Evolutionary conservation across 768 basidiomycete genomes (phyloP).

Genomic region (Wakefieldia striispora): DNA sequence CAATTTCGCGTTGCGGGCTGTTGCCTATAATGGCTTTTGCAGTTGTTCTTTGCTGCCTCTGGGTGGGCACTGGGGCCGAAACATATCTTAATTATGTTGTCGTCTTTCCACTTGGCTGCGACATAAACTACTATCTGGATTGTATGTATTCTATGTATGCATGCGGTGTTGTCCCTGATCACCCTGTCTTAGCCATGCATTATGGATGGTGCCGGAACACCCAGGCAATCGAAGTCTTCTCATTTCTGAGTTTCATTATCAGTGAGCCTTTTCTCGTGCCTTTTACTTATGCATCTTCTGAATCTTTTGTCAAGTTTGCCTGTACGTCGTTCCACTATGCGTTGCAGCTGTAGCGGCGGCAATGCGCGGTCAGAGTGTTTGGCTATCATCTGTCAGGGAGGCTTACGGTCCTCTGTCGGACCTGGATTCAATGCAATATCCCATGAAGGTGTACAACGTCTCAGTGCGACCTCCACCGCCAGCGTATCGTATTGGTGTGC

Average conservation of each 20-base stretch:
- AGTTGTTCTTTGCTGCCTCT: constrained; percentile 38
- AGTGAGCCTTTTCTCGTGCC: constrained; percentile 19
- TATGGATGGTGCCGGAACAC: constrained; percentile 27
- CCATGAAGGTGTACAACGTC: constrained; percentile 17
- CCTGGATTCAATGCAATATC: constrained; percentile 3
- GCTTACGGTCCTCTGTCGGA: constrained; percentile 16
- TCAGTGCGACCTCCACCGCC: constrained; percentile 8
- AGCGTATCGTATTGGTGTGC: neutral
- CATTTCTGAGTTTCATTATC: constrained; percentile 36
- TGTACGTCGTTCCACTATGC: constrained; percentile 28
- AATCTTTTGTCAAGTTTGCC: constrained; percentile 27
- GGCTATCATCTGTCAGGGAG: constrained; percentile 34
- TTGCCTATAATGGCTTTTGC: neutral
- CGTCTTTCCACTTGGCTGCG: constrained; percentile 13
- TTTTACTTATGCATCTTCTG: neutral
- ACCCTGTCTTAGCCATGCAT: constrained; percentile 5
- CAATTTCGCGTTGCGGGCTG: neutral
- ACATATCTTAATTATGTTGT: constrained; percentile 9
- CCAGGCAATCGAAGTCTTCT: constrained; percentile 34
- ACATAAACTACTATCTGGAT: neutral
- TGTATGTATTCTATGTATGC: constrained; percentile 2
- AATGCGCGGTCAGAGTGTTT: constrained; percentile 29
- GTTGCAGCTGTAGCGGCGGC: constrained; percentile 27
- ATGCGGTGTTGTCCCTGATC: neutral
- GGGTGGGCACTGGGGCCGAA: constrained; percentile 37